Evolutionary conservation across 495 filamentous ascomycete genomes (phyloP).

Genomic region (Choiromyces venosus): DNA sequence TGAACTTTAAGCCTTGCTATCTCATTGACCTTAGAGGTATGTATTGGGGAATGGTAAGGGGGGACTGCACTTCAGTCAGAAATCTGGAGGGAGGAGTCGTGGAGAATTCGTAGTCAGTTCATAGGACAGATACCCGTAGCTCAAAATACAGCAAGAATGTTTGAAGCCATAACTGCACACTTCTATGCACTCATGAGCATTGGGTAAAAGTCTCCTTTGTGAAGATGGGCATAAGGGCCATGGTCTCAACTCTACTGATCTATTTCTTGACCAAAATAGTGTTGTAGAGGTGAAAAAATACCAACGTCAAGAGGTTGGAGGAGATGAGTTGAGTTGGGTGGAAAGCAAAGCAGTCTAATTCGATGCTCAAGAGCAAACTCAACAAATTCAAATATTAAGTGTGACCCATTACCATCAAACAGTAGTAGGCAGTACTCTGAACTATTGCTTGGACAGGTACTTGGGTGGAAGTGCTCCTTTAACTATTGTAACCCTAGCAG

Average conservation of each 20-base stretch:
- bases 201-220: conserved; percentile 9
- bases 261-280: conserved; percentile 5
- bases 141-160: conserved; percentile 12
- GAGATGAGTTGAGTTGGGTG: conserved; percentile 11
- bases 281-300: conserved; percentile 4
- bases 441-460: neutral
- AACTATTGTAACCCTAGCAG: conserved; percentile 8
- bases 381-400: neutral
- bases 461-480: conserved; percentile 15
- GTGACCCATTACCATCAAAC: conserved; percentile 15
- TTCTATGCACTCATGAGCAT: neutral
- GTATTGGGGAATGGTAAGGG: too few species aligned
- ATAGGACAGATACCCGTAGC: conserved; percentile 1
- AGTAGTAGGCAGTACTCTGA: neutral
- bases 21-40: too few species aligned
- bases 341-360: conserved; percentile 8
- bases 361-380: conserved; percentile 9
- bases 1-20: too few species aligned
- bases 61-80: too few species aligned
- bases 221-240: neutral
- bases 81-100: too few species aligned
- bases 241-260: neutral
- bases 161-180: conserved; percentile 3
- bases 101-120: too few species aligned
- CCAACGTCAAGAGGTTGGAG: conserved; percentile 10